phyloP scores from a whole-genome alignment of 768 basidiomycete species.

The Phylloporus scabripes region DNA sequence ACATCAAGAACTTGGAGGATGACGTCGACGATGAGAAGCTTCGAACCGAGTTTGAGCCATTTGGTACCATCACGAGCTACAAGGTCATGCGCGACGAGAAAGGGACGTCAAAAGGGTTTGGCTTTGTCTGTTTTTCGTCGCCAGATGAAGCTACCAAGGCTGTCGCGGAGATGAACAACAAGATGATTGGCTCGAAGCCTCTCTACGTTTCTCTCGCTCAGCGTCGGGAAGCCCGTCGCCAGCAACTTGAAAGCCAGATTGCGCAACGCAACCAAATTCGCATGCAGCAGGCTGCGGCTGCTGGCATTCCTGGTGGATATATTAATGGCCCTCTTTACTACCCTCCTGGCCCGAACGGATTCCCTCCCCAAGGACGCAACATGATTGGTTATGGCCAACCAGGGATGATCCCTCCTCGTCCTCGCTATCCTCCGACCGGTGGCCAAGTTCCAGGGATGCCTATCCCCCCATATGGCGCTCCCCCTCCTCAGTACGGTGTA shows the following conservation, averaged over 20 bases:
- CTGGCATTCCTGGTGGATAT: slow-evolving; percentile 61
- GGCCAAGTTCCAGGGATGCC: slow-evolving; percentile 74
- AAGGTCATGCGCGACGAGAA: slow-evolving; percentile 99
- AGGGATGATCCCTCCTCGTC: slow-evolving; percentile 83
- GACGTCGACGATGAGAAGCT: slow-evolving; percentile 97
- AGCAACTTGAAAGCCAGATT: slow-evolving; percentile 98
- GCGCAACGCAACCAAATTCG: slow-evolving; percentile 94
- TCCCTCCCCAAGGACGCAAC: slow-evolving; percentile 62
- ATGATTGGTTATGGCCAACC: slow-evolving; percentile 82
- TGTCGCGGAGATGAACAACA: slow-evolving; percentile 99
- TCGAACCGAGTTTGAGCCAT: slow-evolving; percentile 92
- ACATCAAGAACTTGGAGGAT: slow-evolving; percentile 99
- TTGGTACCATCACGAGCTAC: slow-evolving; percentile 95
- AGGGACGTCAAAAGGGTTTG: slow-evolving; percentile 89
- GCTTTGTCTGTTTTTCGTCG: slow-evolving; percentile 98
- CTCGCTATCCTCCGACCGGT: slow-evolving; percentile 70
- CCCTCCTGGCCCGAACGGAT: slow-evolving; percentile 71
- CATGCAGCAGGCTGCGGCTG: slow-evolving; percentile 91
- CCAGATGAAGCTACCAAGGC: slow-evolving; percentile 99
- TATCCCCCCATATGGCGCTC: slow-evolving; percentile 65
- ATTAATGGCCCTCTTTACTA: slow-evolving; percentile 55
- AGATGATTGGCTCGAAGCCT: slow-evolving; percentile 98
- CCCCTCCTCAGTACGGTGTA: slow-evolving; percentile 67
- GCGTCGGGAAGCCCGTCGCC: slow-evolving; percentile 94
- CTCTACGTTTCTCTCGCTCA: slow-evolving; percentile 98